Evolutionary conservation across 257 asterid genomes (phyloP).

Genomic region (Solanum chaucha): DNA sequence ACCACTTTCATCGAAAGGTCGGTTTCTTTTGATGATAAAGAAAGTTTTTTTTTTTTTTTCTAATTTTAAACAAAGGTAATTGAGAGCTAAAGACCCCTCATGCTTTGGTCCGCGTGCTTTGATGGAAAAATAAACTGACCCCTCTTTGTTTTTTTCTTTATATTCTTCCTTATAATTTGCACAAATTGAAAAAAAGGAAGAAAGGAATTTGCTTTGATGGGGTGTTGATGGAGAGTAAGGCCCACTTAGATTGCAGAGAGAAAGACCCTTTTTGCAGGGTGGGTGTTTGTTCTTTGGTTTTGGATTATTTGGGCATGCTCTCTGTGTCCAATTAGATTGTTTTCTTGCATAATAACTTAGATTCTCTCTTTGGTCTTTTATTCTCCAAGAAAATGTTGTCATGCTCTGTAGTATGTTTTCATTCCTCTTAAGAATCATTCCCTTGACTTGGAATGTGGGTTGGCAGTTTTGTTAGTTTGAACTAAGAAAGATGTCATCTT

Average conservation of each 20-base stretch:
- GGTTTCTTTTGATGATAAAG: constrained; percentile 36
- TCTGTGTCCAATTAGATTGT: constrained; percentile 37
- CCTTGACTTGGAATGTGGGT: not conserved
- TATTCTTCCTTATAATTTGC: constrained; percentile 6
- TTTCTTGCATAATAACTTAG: constrained; percentile 38
- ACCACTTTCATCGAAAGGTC: constrained; percentile 68
- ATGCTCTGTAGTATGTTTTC: not conserved
- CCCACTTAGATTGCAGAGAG: constrained; percentile 59
- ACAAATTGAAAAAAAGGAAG: not conserved
- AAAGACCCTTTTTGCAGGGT: constrained; percentile 49
- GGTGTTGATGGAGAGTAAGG: constrained; percentile 32
- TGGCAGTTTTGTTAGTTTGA: not conserved
- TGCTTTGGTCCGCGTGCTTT: constrained; percentile 89
- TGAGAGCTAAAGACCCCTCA: constrained; percentile 46
- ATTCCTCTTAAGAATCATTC: constrained; percentile 5
- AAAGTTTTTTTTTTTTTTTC: not conserved
- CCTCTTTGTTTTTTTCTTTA: constrained; percentile 13
- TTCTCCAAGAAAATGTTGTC: constrained; percentile 14
- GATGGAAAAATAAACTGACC: constrained; percentile 46
- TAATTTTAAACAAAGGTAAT: not conserved
- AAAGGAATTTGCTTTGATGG: constrained; percentile 25
- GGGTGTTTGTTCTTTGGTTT: constrained; percentile 55
- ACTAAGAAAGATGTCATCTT: constrained; percentile 10
- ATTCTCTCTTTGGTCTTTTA: constrained; percentile 23
- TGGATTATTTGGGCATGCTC: constrained; percentile 44